Conservation (phyloP, 768 basidiomycete genomes). For the Trametes meyenii region DNA sequence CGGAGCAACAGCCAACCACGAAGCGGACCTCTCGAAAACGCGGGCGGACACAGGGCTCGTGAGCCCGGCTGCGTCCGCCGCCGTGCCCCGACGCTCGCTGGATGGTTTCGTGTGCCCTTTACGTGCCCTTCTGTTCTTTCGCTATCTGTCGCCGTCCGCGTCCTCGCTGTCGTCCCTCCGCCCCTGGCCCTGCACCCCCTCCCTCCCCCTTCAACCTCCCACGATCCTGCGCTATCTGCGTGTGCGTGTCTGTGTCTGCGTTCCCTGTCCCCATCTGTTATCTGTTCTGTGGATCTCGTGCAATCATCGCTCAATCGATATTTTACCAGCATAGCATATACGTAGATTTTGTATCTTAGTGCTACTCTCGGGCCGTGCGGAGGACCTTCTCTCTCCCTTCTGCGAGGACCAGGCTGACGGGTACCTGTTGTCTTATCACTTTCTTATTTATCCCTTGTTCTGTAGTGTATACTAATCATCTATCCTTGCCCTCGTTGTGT, state of each 20-base stretch:
- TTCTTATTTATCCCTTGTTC: slow-evolving; percentile 33
- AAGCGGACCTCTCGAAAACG: slow-evolving; percentile 60
- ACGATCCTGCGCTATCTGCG: not conserved
- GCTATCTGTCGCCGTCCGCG: not conserved
- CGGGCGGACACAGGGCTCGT: slow-evolving; percentile 49
- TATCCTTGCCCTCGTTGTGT: not conserved
- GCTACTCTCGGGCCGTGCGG: slow-evolving; percentile 21
- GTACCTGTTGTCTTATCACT: slow-evolving; percentile 36
- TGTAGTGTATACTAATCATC: slow-evolving; percentile 31
- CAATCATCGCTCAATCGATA: slow-evolving; percentile 31
- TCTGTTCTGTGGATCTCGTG: slow-evolving; percentile 31
- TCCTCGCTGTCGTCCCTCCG: not conserved
- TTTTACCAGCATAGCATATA: slow-evolving; percentile 36
- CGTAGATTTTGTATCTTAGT: slow-evolving; percentile 35
- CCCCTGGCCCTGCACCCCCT: not conserved
- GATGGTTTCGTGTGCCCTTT: slow-evolving; percentile 9
- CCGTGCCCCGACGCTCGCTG: not conserved
- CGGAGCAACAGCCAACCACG: slow-evolving; percentile 47
- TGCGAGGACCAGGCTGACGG: slow-evolving; percentile 30
- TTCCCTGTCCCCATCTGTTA: slow-evolving; percentile 27
- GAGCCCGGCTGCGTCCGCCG: slow-evolving; percentile 26
- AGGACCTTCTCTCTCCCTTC: slow-evolving; percentile 24
- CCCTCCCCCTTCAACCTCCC: not conserved
- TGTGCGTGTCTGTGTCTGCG: slow-evolving; percentile 22
- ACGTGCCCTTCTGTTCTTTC: not conserved